Base-by-base conservation (phyloP, 1,139 yeast species). In the Zygotorulaspora mrakii region DNA sequence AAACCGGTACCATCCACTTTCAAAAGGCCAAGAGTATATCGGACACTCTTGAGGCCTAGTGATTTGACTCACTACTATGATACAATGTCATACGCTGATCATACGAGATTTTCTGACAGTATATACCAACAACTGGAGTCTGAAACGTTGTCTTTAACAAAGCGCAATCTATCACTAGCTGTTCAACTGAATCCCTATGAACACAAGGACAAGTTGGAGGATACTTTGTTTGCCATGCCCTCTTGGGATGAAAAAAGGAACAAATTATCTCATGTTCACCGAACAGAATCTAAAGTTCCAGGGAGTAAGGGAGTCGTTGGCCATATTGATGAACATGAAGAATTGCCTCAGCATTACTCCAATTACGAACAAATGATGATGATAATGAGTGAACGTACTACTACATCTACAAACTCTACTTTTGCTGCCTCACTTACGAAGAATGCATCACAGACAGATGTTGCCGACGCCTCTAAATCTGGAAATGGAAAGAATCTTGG, bases 301-400 rank as follows among this genome's bases (percentile, higher is more conserved):
- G 64, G 68, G 1, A 68, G 68, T 7, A 64, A 62, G 46, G 66
- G 66, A 17, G 67, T 65, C 32, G 69, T 64, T 25, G 69, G 70
- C 45, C 73, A 66, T 49, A 59, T 65, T 35, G 75, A 74, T 22
- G 59, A 79, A 33, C 85, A 79, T 52, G 86, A 79, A 53, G 85
- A 79, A 46, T 61, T 70, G 27, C 76, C 77, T 9, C 95, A 86
- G 56, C 84, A 84, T 54, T 82, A 85, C 25, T 79, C 89, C 2
- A 94, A 88, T 49, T 88, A 85, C 63, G 97, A 91, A 63, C 95
- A 86, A 59, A 71, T 88, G 57, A 89, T 91, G 97, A 66, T 78
- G 28, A 58, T 64, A 2, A 54, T 65, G 63, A 62, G 55, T 39
- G 69, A 64, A 35, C 57, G 61, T 34, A 59, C 64, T 0, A 54